Evolutionary conservation across 768 basidiomycete genomes (phyloP), one percentile per base, ranked within the genome.

Genomic region (Psilocybe cubensis): DNA sequence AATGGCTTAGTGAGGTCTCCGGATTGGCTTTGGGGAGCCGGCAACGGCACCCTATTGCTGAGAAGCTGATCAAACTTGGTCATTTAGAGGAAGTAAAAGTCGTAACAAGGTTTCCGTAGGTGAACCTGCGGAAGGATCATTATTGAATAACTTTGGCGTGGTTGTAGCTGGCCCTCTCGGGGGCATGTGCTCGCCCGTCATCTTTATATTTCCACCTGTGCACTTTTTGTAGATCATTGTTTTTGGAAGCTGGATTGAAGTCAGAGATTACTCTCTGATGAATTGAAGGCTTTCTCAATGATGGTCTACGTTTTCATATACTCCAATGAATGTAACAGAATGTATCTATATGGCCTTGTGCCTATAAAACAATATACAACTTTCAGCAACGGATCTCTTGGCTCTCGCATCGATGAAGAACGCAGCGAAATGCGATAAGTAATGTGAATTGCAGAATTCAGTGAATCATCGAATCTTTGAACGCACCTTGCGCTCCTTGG

Each of bases 1-100:
- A 89, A 88, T 85, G 85, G 88, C 86, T 89, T 89, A 87, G 87
- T 88, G 87, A 88, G 88, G 84, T 83, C 84, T 88, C 79, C 81
- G 84, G 85, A 89, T 87, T 78, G 84, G 81, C 85, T 83, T 83
- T 76, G 80, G 79, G 77, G 78, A 85, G 80, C 83, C 72, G 74
- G 75, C 68, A 71, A 78, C 75, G 73, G 75, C 72, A 76, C 67
- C 66, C 67, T 71, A 67, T 75, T 72, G 75, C 72, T 60, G 59
- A 60, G 59, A 60, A 86, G 84, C 74, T 82, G 81, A 78, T 82
- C 83, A 83, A 87, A 86, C 85, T 85, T 86, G 86, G 85, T 86
- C 82, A 83, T 86, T 86, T 87, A 86, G 85, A 87, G 86, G 86
- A 87, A 86, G 86, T 86, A 87, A 86, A 88, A 86, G 85, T 86